Conservation (phyloP, 2,329 filamentous ascomycete genomes). For the Colletotrichum navitas region DNA sequence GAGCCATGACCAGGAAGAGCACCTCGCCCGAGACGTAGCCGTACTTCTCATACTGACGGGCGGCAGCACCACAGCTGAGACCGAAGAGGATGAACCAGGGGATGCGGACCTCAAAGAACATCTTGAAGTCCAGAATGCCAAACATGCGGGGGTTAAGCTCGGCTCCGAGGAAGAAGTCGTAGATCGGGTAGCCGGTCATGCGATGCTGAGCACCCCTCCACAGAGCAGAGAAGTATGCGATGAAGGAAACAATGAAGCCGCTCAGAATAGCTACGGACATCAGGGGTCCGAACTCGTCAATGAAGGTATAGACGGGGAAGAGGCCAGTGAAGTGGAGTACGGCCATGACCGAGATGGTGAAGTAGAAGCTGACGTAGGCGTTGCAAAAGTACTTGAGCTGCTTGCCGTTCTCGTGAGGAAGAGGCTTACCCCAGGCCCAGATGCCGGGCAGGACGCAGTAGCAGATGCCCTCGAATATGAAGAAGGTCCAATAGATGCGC, state of each 20-base stretch:
- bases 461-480: constrained; percentile 84
- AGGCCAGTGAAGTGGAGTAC: constrained; percentile 83
- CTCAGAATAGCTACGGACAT: constrained; percentile 94
- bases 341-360: constrained; percentile 80
- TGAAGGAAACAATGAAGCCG: constrained; percentile 84
- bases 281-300: constrained; percentile 95
- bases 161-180: constrained; percentile 95
- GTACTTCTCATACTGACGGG: constrained; percentile 85
- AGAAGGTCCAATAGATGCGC: constrained; percentile 95
- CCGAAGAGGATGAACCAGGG: constrained; percentile 93
- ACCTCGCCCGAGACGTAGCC: constrained; percentile 91
- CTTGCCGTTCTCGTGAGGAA: constrained; percentile 84
- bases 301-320: constrained; percentile 90
- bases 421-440: constrained; percentile 87
- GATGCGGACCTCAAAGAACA: constrained; percentile 95
- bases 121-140: constrained; percentile 90
- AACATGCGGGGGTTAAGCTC: constrained; percentile 87
- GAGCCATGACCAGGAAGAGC: constrained; percentile 85
- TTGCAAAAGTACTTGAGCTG: constrained; percentile 97
- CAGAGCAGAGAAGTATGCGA: constrained; percentile 89
- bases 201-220: constrained; percentile 86
- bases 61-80: constrained; percentile 79
- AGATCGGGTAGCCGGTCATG: constrained; percentile 88
- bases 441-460: constrained; percentile 92
- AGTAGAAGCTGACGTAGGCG: constrained; percentile 87